A percentile compares a stretch with the other conserved stretches of the same genome.
phyloP scores from a whole-genome alignment of 768 basidiomycete species.

The Kwoniella dejecticola region DNA sequence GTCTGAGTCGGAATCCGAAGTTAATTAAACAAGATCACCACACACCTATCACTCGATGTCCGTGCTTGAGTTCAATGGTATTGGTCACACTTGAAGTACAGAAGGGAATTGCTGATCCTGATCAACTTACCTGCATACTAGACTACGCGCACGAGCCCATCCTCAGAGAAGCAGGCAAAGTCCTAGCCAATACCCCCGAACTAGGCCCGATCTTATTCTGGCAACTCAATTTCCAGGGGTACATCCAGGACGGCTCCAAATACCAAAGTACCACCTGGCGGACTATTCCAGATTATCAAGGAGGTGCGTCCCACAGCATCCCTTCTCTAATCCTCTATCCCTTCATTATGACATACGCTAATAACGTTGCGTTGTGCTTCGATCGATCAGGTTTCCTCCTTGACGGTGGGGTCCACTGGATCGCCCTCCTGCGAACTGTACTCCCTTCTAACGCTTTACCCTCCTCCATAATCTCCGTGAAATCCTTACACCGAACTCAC shows the following conservation, averaged over 20 bases:
- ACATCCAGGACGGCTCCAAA: conserved; percentile 66
- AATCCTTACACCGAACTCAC: conserved; percentile 70
- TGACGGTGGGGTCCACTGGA: conserved; percentile 56
- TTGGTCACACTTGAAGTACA: too few species aligned
- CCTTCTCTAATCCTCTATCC: conserved; percentile 1
- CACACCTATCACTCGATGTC: background rate
- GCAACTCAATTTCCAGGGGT: conserved; percentile 62
- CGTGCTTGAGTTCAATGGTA: too few species aligned
- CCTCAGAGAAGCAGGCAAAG: conserved; percentile 31
- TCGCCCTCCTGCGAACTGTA: conserved; percentile 64
- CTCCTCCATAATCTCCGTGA: conserved; percentile 64
- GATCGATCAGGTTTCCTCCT: conserved; percentile 86
- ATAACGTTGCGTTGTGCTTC: too few species aligned
- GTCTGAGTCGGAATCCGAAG: conserved; percentile 26
- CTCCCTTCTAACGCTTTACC: conserved; percentile 60
- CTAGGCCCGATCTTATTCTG: conserved; percentile 73
- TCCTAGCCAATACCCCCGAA: conserved; percentile 14
- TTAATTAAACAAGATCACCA: background rate
- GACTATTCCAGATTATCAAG: conserved; percentile 67
- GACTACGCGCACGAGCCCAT: conserved; percentile 47
- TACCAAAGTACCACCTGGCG: conserved; percentile 85
- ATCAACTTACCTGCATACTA: conserved; percentile 18
- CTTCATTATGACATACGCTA: too few species aligned
- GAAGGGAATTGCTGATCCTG: too few species aligned
- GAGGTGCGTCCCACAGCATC: conserved; percentile 28